These are phyloP conservation scores for Draba incana DNA, from an alignment of 345 rosid genomes.

Conservation along the genomic window DNA sequence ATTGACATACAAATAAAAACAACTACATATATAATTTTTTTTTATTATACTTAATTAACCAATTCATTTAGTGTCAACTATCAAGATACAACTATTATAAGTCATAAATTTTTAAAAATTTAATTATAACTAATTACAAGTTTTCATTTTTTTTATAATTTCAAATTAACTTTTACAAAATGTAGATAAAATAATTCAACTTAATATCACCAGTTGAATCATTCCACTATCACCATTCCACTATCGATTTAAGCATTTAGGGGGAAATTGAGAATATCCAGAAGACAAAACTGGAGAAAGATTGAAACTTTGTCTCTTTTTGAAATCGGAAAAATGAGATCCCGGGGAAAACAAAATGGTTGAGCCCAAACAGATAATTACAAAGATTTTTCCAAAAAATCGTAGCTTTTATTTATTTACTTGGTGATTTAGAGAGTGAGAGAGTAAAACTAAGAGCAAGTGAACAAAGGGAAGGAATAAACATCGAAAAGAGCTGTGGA, in stretches of 20 bases:
- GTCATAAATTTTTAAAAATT: too few species aligned
- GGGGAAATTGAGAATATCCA: slow-evolving; percentile 48
- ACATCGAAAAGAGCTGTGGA: slow-evolving; percentile 90
- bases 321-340: slow-evolving; percentile 46
- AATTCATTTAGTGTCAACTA: too few species aligned
- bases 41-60: too few species aligned
- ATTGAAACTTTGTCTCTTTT: slow-evolving; percentile 53
- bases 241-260: slow-evolving; percentile 9
- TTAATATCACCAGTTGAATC: too few species aligned
- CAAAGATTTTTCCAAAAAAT: slow-evolving; percentile 26
- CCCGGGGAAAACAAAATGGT: slow-evolving; percentile 36
- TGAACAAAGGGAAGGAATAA: slow-evolving; percentile 83
- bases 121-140: too few species aligned
- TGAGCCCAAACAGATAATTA: slow-evolving; percentile 61
- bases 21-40: too few species aligned
- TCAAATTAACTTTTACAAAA: too few species aligned
- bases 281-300: slow-evolving; percentile 61
- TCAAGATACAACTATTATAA: too few species aligned
- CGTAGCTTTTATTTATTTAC: background rate
- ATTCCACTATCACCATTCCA: too few species aligned
- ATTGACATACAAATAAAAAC: too few species aligned
- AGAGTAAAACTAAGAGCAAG: slow-evolving; percentile 44
- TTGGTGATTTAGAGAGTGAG: slow-evolving; percentile 1
- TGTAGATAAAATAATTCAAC: too few species aligned
- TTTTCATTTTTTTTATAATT: too few species aligned